Evolutionary conservation across 805 yeast species (phyloP).

Genomic region (Starmerella apis): DNA sequence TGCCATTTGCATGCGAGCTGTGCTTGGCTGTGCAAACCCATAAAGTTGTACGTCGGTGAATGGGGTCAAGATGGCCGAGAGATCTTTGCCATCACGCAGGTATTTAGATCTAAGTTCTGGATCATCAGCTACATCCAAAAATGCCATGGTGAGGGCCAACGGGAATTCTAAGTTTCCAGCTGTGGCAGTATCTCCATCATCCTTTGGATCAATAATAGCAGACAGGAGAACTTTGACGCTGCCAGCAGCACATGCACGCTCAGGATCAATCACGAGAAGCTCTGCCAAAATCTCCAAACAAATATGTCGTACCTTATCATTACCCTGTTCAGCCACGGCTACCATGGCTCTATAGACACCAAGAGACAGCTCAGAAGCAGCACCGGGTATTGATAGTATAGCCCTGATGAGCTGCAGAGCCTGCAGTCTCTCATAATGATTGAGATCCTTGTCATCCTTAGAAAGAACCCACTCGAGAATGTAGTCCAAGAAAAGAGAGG

Average conservation of each 20-base stretch:
- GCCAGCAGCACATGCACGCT: constrained; percentile 36
- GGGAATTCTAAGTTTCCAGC: constrained; percentile 24
- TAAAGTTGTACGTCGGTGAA: constrained; percentile 50
- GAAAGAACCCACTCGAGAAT: constrained; percentile 56
- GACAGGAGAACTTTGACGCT: constrained; percentile 39
- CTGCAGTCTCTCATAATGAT: constrained; percentile 59
- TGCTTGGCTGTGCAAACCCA: constrained; percentile 36
- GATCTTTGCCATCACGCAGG: constrained; percentile 51
- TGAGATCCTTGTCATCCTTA: constrained; percentile 38
- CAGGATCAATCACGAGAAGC: constrained; percentile 39
- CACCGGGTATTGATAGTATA: constrained; percentile 46
- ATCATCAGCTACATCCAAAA: constrained; percentile 47
- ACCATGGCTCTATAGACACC: constrained; percentile 62
- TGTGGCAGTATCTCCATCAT: not conserved
- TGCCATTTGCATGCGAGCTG: constrained; percentile 48
- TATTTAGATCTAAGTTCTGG: constrained; percentile 42
- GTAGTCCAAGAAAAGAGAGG: constrained; percentile 45
- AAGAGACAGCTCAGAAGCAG: constrained; percentile 43
- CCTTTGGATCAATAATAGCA: constrained; percentile 37
- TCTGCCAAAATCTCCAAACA: constrained; percentile 49
- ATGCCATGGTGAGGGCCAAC: constrained; percentile 34
- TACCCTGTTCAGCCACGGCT: constrained; percentile 46
- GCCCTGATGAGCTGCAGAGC: constrained; percentile 62
- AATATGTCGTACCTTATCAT: constrained; percentile 41
- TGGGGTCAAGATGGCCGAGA: constrained; percentile 54